Base-by-base conservation (phyloP, 1,284 basidiomycete genomes). In the Apiotrichum mycotoxinovorans region DNA sequence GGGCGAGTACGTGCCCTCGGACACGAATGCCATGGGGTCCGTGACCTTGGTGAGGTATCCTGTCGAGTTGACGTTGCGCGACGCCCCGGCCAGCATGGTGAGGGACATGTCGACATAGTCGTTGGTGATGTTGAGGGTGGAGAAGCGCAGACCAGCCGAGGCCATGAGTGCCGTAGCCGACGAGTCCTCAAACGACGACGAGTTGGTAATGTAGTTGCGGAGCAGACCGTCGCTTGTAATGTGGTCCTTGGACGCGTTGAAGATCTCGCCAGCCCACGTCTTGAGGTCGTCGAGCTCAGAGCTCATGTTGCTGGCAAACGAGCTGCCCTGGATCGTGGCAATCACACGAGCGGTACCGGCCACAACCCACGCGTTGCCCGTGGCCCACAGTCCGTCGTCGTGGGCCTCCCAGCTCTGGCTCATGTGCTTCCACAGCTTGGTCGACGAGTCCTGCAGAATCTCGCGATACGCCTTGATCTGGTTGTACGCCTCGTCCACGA, bases 391-490 rank as follows among this genome's bases (percentile, higher is more conserved):
- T 4, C 62, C 63, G 0, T 64, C 53, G 54, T 79, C 77, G 1
- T 54, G 47, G 0, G 68, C 68, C 1, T 71, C 71, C 1, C 41
- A 64, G 0, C 76, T 74, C 20, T 60, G 57, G n/a, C 66, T 44
- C 58, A 78, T 79, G 59, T 79, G 77, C 25, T 60, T 56, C 77
- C 77, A 79, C 17, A 78, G 67, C 10, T 69, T 70, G 30, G 52
- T 64, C 3, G 54, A 35, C 11, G 35, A 17, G 40, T 68, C 57
- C n/a, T 63, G 64, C 20, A 83, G 71, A 7, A 64, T 67, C 1
- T 82, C 76, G 18, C 91, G 83, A 72, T 96, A 95, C 0, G 91
- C 79, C 46, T 80, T 80, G 62, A 89, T 85, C 72, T 97, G 94
- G 37, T 83, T 83, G 76, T 90, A 88, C 0, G 90, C 87, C 52